Conservation (phyloP, 2,329 filamentous ascomycete genomes). For the Hypoxylon sp. region DNA sequence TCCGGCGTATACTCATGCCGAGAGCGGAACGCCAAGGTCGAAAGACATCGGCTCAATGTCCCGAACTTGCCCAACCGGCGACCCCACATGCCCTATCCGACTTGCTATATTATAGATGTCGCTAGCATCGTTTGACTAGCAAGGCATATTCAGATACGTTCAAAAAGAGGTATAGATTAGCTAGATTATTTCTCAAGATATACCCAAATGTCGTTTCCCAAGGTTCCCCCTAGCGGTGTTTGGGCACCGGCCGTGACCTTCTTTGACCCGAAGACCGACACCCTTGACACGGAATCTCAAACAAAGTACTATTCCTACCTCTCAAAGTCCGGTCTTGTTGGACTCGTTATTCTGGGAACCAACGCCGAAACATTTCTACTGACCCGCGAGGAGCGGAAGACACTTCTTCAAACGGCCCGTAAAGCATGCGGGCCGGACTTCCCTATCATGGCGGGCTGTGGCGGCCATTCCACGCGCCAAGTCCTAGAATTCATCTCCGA, state of each 20-base stretch:
- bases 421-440: conserved; percentile 65
- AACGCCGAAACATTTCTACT: conserved; percentile 61
- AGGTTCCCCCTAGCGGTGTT: conserved; percentile 56
- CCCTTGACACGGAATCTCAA: conserved; percentile 62
- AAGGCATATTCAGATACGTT: neutral
- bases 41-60: conserved; percentile 44
- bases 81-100: conserved; percentile 28
- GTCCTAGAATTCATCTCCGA: conserved; percentile 72
- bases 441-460: conserved; percentile 74
- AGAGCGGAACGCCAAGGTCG: conserved; percentile 41
- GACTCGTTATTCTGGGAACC: conserved; percentile 55
- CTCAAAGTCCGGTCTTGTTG: conserved; percentile 55
- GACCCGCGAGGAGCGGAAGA: conserved; percentile 70
- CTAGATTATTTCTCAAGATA: neutral
- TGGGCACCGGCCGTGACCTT: conserved; percentile 69
- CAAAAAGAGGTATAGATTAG: neutral
- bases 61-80: conserved; percentile 42
- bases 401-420: conserved; percentile 70
- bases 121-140: conserved; percentile 1
- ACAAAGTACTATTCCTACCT: conserved; percentile 66
- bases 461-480: conserved; percentile 75
- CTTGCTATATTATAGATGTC: conserved; percentile 21
- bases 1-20: conserved; percentile 30
- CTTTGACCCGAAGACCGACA: conserved; percentile 65
- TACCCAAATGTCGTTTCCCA: conserved; percentile 48